Evolutionary conservation across 495 filamentous ascomycete species (phyloP).

Genomic region (Annulohypoxylon maeteangense): DNA sequence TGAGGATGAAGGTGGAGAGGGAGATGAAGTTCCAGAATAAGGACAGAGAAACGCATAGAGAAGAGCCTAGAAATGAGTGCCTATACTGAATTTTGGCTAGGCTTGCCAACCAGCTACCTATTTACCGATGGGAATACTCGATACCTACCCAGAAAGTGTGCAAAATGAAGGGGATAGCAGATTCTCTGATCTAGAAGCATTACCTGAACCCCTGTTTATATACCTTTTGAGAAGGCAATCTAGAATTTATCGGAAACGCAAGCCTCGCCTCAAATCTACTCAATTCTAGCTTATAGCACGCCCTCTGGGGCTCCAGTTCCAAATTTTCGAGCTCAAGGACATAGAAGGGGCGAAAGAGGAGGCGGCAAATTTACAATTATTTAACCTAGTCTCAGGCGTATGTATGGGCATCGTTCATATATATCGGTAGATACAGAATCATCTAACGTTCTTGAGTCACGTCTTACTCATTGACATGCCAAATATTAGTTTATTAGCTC

Average conservation of each 20-base stretch:
- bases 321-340: neutral
- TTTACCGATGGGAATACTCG: no score
- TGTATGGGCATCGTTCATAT: neutral
- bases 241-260: neutral
- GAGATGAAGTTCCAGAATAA: no score
- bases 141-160: no score
- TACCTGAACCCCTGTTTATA: no score
- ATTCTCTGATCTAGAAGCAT: no score
- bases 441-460: neutral
- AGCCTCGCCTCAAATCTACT: neutral
- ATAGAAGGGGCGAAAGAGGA: neutral
- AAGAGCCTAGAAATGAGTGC: no score
- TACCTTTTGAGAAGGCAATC: no score
- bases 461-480: neutral
- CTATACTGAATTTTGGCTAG: no score
- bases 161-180: no score
- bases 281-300: neutral
- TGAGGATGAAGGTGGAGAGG: no score
- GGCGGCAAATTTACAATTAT: neutral
- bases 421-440: neutral
- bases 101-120: no score
- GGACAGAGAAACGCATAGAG: no score
- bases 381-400: neutral
- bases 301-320: neutral
- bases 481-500: conserved; percentile 1